Base-by-base conservation (phyloP, 176 grass and related monocot genomes). In the Echinochloa phyllopogon region DNA sequence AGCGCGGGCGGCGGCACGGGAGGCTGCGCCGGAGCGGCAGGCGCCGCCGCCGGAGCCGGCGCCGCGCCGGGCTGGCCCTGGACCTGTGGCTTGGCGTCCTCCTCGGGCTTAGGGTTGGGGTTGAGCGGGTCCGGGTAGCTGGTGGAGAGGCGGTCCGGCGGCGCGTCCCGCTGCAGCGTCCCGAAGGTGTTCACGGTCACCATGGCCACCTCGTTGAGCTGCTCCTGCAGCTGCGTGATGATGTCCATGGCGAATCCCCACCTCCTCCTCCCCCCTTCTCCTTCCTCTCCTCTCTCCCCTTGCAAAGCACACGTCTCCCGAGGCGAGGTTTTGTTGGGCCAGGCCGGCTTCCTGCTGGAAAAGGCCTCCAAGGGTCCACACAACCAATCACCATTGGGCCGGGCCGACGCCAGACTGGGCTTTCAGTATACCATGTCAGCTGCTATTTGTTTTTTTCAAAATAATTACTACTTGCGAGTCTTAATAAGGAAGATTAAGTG, bases 191-290 rank as follows among this genome's bases (percentile, higher is more conserved):
- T 98, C 69, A 98, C 82, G 13, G 91, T 77, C 29, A 98, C 51
- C 83, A 98, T 59, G n/a, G 93, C 91, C 42, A 95, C 90, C 57
- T 90, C 81, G 79, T 94, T 95, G 3, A 98, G 93, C 89, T 95
- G 91, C 63, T 98, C 93, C 75, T 98, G 96, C 62, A 98, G 90
- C 86, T 98, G 96, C 82, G 96, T 87, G 86, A 98, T 95, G 70
- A 95, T 98, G 75, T 95, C 93, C 96, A 98, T 98, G 65, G 29
- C 53, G 45, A 50, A 51, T 36, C 15, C 24, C 24, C 67, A 3
- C 16, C 18, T 4, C 8, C 9, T 15, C 69, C 8, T n/a, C 6
- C 10, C 8, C 3, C 8, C 52, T 17, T 18, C 67, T 24, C 41
- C 66, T 39, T 10, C 64, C 16, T 20, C 36, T 38, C 13, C 64